Conservation (phyloP, 2,329 filamentous ascomycete species). For the Acarospora socialis region DNA sequence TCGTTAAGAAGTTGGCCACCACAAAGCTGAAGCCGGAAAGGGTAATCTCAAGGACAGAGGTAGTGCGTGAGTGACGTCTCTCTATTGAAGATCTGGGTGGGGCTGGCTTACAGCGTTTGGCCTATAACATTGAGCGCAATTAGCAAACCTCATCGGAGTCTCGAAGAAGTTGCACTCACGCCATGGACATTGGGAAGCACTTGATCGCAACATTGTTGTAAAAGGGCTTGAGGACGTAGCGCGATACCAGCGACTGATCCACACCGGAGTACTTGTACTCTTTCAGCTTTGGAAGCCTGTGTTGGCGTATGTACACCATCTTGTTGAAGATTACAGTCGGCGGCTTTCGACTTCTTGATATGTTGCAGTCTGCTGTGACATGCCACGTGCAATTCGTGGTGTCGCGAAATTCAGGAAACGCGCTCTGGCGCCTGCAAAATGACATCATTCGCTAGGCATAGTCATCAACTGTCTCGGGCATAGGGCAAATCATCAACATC, state of each 20-base stretch:
- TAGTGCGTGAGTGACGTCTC: slow-evolving; percentile 30
- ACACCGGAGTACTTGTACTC: slow-evolving; percentile 92
- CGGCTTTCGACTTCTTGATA: no score
- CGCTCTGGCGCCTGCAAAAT: no score
- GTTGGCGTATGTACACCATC: slow-evolving; percentile 94
- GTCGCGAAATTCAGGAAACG: no score
- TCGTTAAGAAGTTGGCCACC: slow-evolving; percentile 72
- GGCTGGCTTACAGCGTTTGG: slow-evolving; percentile 34
- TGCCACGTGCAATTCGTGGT: neutral
- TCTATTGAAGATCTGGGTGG: slow-evolving; percentile 2
- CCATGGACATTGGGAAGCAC: slow-evolving; percentile 91
- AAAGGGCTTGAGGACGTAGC: slow-evolving; percentile 93
- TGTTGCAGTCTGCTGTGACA: no score
- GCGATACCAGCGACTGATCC: slow-evolving; percentile 78
- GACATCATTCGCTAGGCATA: no score
- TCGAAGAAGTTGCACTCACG: slow-evolving; percentile 34
- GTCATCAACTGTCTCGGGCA: no score
- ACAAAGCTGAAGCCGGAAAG: slow-evolving; percentile 83
- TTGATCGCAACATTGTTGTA: slow-evolving; percentile 92
- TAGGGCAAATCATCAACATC: no score
- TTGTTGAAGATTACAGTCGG: slow-evolving; percentile 17
- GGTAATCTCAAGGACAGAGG: slow-evolving; percentile 55
- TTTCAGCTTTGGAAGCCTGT: slow-evolving; percentile 73
- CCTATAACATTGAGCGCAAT: slow-evolving; percentile 16
- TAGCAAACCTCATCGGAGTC: neutral